Conservation (phyloP, 2,329 filamentous ascomycete genomes). For the Fragosphaeria purpurea region DNA sequence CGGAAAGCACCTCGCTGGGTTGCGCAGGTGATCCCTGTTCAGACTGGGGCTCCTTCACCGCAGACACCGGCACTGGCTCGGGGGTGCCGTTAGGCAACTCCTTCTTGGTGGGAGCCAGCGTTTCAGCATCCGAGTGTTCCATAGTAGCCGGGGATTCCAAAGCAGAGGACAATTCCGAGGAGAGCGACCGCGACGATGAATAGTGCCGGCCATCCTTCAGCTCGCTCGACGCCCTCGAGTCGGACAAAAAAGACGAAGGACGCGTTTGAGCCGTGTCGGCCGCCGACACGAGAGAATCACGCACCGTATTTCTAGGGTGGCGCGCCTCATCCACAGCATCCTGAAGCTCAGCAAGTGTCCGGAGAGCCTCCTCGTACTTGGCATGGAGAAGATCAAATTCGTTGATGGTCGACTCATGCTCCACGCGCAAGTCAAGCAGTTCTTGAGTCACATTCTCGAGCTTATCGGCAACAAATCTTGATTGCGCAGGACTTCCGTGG, state of each 20-base stretch:
- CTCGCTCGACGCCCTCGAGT: slow-evolving; percentile 55
- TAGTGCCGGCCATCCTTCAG: slow-evolving; percentile 55
- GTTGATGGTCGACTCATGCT: slow-evolving; percentile 74
- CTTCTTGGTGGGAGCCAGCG: slow-evolving; percentile 21
- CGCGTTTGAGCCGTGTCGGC: slow-evolving; percentile 42
- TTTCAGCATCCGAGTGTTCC: slow-evolving; percentile 53
- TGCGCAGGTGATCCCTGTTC: not conserved
- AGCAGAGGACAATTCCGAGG: slow-evolving; percentile 84
- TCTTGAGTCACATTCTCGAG: slow-evolving; percentile 86
- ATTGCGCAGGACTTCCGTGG: slow-evolving; percentile 63
- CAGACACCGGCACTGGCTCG: not conserved
- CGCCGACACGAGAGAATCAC: slow-evolving; percentile 47
- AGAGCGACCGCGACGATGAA: slow-evolving; percentile 83
- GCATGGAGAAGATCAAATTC: slow-evolving; percentile 73
- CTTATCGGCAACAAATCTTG: slow-evolving; percentile 81
- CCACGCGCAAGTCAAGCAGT: slow-evolving; percentile 77
- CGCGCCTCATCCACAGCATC: slow-evolving; percentile 73
- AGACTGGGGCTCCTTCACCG: not conserved
- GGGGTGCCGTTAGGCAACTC: not conserved
- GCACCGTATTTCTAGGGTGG: slow-evolving; percentile 41
- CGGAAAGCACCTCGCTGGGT: not conserved
- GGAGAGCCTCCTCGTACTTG: slow-evolving; percentile 86
- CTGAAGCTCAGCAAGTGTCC: slow-evolving; percentile 72
- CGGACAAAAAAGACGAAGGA: slow-evolving; percentile 77
- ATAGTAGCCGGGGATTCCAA: slow-evolving; percentile 61